phyloP scores from a whole-genome alignment of 768 basidiomycete species.

The Leccinum subgranulosum region DNA sequence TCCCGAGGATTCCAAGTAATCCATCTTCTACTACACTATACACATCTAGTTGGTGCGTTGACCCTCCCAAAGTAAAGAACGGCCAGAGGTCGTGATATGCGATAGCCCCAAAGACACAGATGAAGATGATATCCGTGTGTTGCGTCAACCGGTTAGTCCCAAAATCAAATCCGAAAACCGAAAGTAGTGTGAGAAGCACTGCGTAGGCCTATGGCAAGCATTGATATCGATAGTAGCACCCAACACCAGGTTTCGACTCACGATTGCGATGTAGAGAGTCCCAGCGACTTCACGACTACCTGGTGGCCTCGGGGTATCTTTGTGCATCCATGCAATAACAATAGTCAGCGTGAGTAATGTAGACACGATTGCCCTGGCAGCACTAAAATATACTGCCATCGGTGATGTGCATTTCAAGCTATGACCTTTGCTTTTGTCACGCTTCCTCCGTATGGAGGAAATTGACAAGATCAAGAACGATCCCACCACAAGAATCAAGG shows the following conservation, averaged over 20 bases:
- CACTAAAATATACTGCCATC: background rate
- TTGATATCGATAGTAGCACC: background rate
- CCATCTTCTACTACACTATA: background rate
- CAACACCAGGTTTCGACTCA: background rate
- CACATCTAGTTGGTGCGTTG: background rate
- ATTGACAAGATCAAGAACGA: constrained; percentile 2
- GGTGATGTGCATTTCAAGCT: background rate
- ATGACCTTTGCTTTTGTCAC: background rate
- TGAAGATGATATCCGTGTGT: constrained; percentile 1
- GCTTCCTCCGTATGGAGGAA: background rate
- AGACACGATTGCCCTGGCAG: background rate
- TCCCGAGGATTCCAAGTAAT: constrained; percentile 1
- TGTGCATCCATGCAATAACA: background rate
- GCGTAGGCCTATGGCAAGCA: constrained; percentile 4
- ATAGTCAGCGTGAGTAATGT: background rate
- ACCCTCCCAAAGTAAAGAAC: background rate
- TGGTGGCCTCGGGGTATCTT: background rate
- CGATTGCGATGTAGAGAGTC: background rate
- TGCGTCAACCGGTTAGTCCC: constrained; percentile 13
- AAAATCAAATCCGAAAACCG: background rate
- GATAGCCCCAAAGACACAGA: constrained; percentile 1
- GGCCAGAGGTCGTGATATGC: constrained; percentile 9
- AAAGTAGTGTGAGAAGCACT: constrained; percentile 4
- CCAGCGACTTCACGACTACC: background rate
- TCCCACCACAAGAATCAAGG: background rate